These are phyloP conservation scores for Erythrobasidium hasegawianum DNA, from an alignment of 1,284 basidiomycete species.

Conservation along the genomic window DNA sequence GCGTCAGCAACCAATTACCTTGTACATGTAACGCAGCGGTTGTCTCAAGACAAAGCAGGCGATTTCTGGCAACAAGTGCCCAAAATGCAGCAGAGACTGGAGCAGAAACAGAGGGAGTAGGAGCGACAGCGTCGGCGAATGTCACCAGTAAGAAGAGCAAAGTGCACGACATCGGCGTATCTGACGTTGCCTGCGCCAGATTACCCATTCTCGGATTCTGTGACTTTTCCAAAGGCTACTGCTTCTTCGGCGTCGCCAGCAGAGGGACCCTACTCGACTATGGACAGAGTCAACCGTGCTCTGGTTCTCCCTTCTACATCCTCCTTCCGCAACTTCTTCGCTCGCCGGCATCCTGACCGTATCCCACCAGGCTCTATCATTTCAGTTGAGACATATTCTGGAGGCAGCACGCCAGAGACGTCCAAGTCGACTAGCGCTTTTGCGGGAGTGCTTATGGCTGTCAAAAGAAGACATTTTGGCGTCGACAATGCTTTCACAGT, in stretches of 20 bases:
- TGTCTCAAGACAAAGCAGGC: neutral
- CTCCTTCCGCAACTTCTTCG: constrained; percentile 25
- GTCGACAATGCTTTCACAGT: constrained; percentile 31
- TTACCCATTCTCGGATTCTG: constrained; percentile 27
- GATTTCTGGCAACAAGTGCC: neutral
- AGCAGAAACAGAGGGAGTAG: neutral
- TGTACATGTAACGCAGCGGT: neutral
- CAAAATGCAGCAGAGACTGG: neutral
- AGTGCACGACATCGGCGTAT: neutral
- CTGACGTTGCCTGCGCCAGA: constrained; percentile 2
- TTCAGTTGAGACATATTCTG: constrained; percentile 30
- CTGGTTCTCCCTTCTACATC: constrained; percentile 20
- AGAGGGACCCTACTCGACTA: constrained; percentile 6
- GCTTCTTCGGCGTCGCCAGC: neutral
- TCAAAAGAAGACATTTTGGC: constrained; percentile 31
- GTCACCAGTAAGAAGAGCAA: no score
- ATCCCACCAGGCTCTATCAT: constrained; percentile 33
- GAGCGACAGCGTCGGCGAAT: neutral
- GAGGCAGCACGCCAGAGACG: constrained; percentile 12
- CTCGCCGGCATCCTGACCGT: constrained; percentile 16
- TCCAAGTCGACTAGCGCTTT: constrained; percentile 25
- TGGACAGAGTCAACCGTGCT: constrained; percentile 26
- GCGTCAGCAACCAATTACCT: neutral
- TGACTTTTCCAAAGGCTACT: constrained; percentile 20
- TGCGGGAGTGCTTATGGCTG: constrained; percentile 30